These are phyloP conservation scores for Colletotrichum sojae DNA, from an alignment of 2,329 filamentous ascomycete genomes.

Conservation along the genomic window DNA sequence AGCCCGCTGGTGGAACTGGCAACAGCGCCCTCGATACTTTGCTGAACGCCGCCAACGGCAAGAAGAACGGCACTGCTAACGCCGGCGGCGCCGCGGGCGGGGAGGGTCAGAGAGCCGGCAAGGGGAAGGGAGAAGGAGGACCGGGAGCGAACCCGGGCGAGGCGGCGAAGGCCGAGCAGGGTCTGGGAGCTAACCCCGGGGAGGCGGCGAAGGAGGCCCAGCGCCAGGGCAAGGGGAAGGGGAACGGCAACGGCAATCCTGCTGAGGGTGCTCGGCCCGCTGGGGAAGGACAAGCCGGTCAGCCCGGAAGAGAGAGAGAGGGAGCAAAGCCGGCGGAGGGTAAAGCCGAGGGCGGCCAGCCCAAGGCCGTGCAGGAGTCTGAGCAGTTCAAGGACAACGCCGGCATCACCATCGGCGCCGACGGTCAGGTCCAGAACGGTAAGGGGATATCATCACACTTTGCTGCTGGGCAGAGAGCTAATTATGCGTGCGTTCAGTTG, in stretches of 20 bases:
- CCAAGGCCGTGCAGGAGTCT: slow-evolving; percentile 32
- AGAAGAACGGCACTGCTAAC: slow-evolving; percentile 32
- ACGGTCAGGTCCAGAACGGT: slow-evolving; percentile 31
- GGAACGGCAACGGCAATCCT: background rate
- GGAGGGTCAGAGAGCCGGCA: slow-evolving; percentile 1
- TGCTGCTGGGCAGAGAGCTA: background rate
- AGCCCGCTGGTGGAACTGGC: slow-evolving; percentile 17
- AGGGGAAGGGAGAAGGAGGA: slow-evolving; percentile 15
- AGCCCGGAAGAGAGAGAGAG: background rate
- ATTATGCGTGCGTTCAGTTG: background rate
- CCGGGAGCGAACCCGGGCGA: slow-evolving; percentile 19
- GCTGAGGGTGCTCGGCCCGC: slow-evolving; percentile 1
- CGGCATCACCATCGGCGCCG: slow-evolving; percentile 27
- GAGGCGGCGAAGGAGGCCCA: slow-evolving; percentile 30
- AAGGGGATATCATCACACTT: background rate
- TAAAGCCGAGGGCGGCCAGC: slow-evolving; percentile 4
- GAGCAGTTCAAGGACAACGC: slow-evolving; percentile 35
- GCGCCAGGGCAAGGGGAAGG: slow-evolving; percentile 19
- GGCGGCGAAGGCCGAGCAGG: slow-evolving; percentile 27
- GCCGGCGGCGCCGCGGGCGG: slow-evolving; percentile 20
- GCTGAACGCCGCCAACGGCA: slow-evolving; percentile 18
- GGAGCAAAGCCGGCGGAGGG: background rate
- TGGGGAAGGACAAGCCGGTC: background rate
- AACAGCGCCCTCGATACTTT: slow-evolving; percentile 33
- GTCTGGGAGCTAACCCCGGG: slow-evolving; percentile 17